Evolutionary conservation across 2,329 filamentous ascomycete species (phyloP).

Genomic region (Neofusicoccum sp.): DNA sequence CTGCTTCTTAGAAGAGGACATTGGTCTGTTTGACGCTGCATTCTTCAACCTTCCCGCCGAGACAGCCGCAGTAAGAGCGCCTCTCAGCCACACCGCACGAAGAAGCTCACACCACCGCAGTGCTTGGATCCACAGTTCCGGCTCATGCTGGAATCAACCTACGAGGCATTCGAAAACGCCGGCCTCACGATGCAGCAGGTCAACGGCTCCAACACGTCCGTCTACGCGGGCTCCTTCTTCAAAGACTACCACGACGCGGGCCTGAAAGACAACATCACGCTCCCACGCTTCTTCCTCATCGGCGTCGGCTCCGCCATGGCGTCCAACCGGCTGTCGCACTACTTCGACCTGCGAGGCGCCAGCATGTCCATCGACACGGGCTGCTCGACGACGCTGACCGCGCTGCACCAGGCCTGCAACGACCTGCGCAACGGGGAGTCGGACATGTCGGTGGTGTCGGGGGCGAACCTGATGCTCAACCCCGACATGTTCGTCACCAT

Average conservation of each 20-base stretch:
- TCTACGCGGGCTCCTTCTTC: conserved; percentile 28
- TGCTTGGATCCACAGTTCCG: conserved; percentile 29
- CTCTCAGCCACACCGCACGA: too few species aligned
- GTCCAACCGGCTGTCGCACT: conserved; percentile 6
- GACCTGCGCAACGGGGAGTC: conserved; percentile 24
- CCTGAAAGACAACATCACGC: neutral
- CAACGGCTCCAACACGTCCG: conserved; percentile 26
- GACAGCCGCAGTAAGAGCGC: conserved; percentile 22
- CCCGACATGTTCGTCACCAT: conserved; percentile 48
- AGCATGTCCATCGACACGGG: conserved; percentile 27
- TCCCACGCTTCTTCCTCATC: neutral
- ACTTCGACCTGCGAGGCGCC: conserved; percentile 29
- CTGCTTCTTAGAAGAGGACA: conserved; percentile 26
- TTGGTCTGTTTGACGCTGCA: conserved; percentile 24
- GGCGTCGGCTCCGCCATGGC: conserved; percentile 26
- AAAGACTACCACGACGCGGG: conserved; percentile 28
- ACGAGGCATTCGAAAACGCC: conserved; percentile 28
- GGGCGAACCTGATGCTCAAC: conserved; percentile 29
- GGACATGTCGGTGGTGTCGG: conserved; percentile 31
- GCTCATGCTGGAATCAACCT: conserved; percentile 26
- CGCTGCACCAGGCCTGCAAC: conserved; percentile 31
- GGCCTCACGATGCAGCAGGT: conserved; percentile 20
- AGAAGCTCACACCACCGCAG: neutral
- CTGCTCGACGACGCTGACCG: conserved; percentile 28
- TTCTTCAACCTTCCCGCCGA: conserved; percentile 27